These are phyloP conservation scores for Purpureocillium lavendulum DNA, from an alignment of 2,329 filamentous ascomycete genomes.

Conservation along the genomic window DNA sequence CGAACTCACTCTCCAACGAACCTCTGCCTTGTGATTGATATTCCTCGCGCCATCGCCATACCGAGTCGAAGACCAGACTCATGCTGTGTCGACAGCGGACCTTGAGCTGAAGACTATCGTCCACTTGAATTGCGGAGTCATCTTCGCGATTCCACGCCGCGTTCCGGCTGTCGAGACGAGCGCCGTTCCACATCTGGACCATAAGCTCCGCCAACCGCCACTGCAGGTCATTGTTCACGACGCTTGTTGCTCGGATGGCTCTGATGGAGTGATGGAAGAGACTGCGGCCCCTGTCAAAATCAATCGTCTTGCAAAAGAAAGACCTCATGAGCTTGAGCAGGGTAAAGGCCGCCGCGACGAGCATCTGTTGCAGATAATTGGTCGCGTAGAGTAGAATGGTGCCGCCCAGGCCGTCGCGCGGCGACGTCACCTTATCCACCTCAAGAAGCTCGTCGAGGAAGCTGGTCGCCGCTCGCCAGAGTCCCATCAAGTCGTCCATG, in stretches of 20 bases:
- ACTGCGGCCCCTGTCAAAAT: constrained; percentile 56
- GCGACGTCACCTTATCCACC: constrained; percentile 38
- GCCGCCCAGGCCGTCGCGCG: constrained; percentile 35
- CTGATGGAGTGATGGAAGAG: constrained; percentile 65
- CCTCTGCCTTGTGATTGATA: constrained; percentile 64
- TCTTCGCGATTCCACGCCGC: constrained; percentile 41
- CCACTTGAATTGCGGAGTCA: constrained; percentile 41
- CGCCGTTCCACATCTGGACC: constrained; percentile 77
- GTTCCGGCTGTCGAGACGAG: constrained; percentile 41
- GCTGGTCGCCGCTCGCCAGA: constrained; percentile 63
- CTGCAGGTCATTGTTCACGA: constrained; percentile 70
- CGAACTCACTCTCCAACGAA: constrained; percentile 57
- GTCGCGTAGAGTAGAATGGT: constrained; percentile 57
- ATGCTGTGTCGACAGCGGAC: constrained; percentile 80
- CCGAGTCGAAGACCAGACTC: constrained; percentile 76
- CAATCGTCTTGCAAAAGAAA: constrained; percentile 65
- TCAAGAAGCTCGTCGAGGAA: constrained; percentile 61
- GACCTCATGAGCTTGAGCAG: constrained; percentile 72
- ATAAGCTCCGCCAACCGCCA: constrained; percentile 77
- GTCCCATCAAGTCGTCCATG: constrained; percentile 63
- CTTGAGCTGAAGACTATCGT: constrained; percentile 69
- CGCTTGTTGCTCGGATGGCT: constrained; percentile 63
- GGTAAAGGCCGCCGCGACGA: constrained; percentile 71
- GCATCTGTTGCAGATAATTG: constrained; percentile 78
- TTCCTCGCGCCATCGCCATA: constrained; percentile 80